These are phyloP conservation scores for Apiospora marii DNA, from an alignment of 2,329 filamentous ascomycete species.

Conservation along the genomic window DNA sequence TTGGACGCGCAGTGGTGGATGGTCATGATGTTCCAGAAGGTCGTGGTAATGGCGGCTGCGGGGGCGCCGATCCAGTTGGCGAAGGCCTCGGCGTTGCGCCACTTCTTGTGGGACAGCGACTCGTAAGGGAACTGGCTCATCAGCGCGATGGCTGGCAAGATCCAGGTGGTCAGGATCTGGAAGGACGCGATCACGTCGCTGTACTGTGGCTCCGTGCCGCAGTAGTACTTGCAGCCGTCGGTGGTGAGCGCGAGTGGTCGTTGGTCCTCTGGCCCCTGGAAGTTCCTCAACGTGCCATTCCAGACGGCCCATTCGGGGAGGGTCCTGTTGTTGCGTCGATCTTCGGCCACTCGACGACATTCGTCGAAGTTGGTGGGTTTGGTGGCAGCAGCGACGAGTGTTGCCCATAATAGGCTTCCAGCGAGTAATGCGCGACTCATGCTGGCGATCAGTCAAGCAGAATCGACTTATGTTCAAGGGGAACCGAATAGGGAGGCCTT, in stretches of 20 bases:
- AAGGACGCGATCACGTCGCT: neutral
- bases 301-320: neutral
- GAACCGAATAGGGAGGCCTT: no score
- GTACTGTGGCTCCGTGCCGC: neutral
- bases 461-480: no score
- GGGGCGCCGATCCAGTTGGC: slow-evolving; percentile 10
- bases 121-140: slow-evolving; percentile 21
- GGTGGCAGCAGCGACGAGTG: neutral
- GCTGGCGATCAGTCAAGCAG: no score
- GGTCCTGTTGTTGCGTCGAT: neutral
- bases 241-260: neutral
- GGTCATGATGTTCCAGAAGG: slow-evolving; percentile 7
- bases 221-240: neutral
- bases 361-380: neutral
- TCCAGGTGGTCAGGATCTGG: slow-evolving; percentile 19
- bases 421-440: neutral
- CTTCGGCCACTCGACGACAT: neutral
- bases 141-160: slow-evolving; percentile 1
- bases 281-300: neutral
- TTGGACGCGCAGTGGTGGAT: neutral
- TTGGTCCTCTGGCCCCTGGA: neutral
- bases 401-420: neutral
- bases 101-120: neutral
- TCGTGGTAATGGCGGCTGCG: neutral
- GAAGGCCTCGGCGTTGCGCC: neutral